Evolutionary conservation across 352 stramenopile species (phyloP), one percentile per base, ranked within the genome.

Genomic region (Pythium volutum): DNA sequence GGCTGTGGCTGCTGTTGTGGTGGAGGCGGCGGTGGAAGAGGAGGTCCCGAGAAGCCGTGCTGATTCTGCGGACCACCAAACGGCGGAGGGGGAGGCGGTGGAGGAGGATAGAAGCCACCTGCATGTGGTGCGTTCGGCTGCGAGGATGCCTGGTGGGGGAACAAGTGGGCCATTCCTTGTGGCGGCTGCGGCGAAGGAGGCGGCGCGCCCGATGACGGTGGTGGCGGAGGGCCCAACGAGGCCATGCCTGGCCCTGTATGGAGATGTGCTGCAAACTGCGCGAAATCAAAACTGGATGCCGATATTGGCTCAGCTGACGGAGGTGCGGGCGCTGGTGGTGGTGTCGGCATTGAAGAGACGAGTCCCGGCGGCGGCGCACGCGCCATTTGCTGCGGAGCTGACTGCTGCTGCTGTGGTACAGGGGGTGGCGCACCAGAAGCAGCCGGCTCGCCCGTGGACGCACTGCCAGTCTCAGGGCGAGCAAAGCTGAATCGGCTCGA

Each of bases 401-500:
- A 27, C 6, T 27, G 7, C 27, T 23, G 27, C 11, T 46, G n/a
- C 9, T 16, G 26, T 2, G 25, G 23, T 4, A 25, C 23, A 29
- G 23, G 12, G 6, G 36, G 9, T 12, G 36, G 23, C 23, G 22
- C 33, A n/a, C n/a, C n/a, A 18, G 51, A 22, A 5, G 36, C 26
- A 15, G 39, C 53, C 16, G 45, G 27, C 33, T 50, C 23, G 4
- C 39, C 15, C 26, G 51, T 39, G 18, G 27, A 15, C 18, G 31
- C n/a, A 22, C 22, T 25, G 16, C 18, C 38, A 9, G 51, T 54
- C 25, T 42, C 45, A 8, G 61, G 47, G 25, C 75, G 70, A 22
- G 79, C 79, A 64, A 89, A 89, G 22, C 71, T 78, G 62, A 89
- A 89, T 22, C 79, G 79, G 38, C 60, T 67, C 7, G 79, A 86